Evolutionary conservation across 805 yeast species (phyloP), one percentile per base, ranked within the genome.

Genomic region (Kodamaea fukazawae): DNA sequence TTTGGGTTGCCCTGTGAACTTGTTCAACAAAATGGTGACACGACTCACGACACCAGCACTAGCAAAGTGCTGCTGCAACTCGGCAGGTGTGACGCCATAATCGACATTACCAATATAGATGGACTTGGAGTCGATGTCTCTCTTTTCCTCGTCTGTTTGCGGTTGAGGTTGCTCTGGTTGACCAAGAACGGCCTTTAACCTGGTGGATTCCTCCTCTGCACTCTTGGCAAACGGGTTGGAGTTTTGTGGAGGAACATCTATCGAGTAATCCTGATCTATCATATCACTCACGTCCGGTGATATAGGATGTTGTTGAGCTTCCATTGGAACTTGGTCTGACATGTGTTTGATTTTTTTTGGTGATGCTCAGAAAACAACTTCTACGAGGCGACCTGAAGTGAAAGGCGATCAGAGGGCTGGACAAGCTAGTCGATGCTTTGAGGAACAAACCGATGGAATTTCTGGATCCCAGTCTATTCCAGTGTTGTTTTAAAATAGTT

Each of bases 21-120:
- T 83, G 63, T 87, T 86, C 41, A 76, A 69, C 58, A 83, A 63
- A 34, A 88, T 86, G 3, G 93, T 86, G 25, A 87, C 88, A 51
- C 96, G 74, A 54, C 84, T 81, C 39, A 88, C 84, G 5, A 77
- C 71, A 1, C 96, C 96, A 34, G 79, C 79, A 3, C 74, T 57
- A 39, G 78, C 73, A 61, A 87, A 88, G 51, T 79, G 85, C 44
- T 79, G 73, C 51, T 86, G 91, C 28, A 88, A 69, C 50, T 87
- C 95, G 49, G 81, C 81, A 17, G 95, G 90, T 6, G 86, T 79
- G 12, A 90, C 63, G 8, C 76, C 82, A 57, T 83, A 86, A 55
- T 87, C 96, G 17, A 88, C 93, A 51, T 84, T 86, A 3, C 95
- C 95, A 16, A 87, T 89, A 61, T 80, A 88, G 15, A 88, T 71